Base-by-base conservation (phyloP, 768 basidiomycete genomes). In the Aureoboletus auriporus region DNA sequence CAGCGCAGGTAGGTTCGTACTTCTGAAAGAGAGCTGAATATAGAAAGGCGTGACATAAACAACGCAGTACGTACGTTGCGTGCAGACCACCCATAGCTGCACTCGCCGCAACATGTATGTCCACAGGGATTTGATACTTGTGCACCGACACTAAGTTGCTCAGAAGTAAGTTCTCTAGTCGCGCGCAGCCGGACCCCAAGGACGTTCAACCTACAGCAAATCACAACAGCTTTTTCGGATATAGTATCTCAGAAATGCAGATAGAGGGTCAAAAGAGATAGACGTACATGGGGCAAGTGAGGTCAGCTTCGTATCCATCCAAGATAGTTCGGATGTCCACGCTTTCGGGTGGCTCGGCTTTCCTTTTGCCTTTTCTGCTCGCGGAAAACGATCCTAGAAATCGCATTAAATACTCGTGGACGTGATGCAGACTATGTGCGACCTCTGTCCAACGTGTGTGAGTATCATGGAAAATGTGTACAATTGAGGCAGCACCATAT, bases 221-320 rank as follows among this genome's bases (percentile, higher is more conserved):
- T 89, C 86, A 64, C 70, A 85, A 52, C 87, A 89, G 61, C 86
- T 89, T 35, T 84, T 40, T 23, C 12, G 23, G 20, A n/a, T 16
- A 44, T 20, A 23, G 23, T 17, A 11, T 16, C 12, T 58, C 40
- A 52, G 43, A 31, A 11, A 31, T 34, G 34, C 1, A 11, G 11
- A 51, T 8, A 28, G 8, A n/a, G 11, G 28, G 39, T 38, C 6
- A 16, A 11, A 29, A 44, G 38, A 4, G n/a, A 44, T 12, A 29
- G 41, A 74, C 84, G 40, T 62, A 88, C 87, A 89, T 84, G 1
- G 87, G 78, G 63, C 87, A 89, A 13, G 70, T 78, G 41, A 88
- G 64, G 56, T 86, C 85, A 38, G 79, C 75, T 60, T 84, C 84
- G 41, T 81, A 77, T n/a, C 55, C 69, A 4, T 70, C 69, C 36